Conservation (phyloP, 208 protist species). For the Leishmania martiniquensis region DNA sequence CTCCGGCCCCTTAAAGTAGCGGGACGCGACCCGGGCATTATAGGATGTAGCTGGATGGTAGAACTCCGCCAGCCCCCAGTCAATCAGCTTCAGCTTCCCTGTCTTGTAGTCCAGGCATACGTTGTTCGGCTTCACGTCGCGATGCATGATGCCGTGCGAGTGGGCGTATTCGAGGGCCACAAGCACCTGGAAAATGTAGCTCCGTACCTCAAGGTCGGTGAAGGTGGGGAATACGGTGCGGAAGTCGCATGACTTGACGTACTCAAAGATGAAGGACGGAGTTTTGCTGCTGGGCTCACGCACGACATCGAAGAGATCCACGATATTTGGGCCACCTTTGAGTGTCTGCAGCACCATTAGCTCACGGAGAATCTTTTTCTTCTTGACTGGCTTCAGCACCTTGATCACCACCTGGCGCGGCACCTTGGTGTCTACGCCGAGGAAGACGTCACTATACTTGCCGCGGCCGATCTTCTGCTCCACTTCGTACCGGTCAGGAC, state of each 20-base stretch:
- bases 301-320: slow-evolving; percentile 98
- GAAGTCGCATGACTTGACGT: slow-evolving; percentile 98
- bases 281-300: slow-evolving; percentile 98
- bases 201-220: slow-evolving; percentile 97
- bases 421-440: slow-evolving; percentile 94
- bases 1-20: slow-evolving; percentile 99
- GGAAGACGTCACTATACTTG: slow-evolving; percentile 99
- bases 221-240: slow-evolving; percentile 97
- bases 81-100: slow-evolving; percentile 97
- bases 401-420: slow-evolving; percentile 97
- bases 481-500: slow-evolving; percentile 98
- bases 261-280: slow-evolving; percentile 99
- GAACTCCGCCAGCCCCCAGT: slow-evolving; percentile 99
- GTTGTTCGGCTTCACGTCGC: slow-evolving; percentile 99
- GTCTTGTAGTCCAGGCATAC: slow-evolving; percentile 99
- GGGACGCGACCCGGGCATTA: slow-evolving; percentile 99
- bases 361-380: slow-evolving; percentile 99
- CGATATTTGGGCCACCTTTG: slow-evolving; percentile 98
- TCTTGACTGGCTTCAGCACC: slow-evolving; percentile 99
- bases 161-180: slow-evolving; percentile 97
- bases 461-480: slow-evolving; percentile 95
- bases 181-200: slow-evolving; percentile 98
- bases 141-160: slow-evolving; percentile 99
- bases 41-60: slow-evolving; percentile 98
- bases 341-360: slow-evolving; percentile 99